Conservation (phyloP, 371 early-diverging fungal species). For the Mucor mucedo region DNA sequence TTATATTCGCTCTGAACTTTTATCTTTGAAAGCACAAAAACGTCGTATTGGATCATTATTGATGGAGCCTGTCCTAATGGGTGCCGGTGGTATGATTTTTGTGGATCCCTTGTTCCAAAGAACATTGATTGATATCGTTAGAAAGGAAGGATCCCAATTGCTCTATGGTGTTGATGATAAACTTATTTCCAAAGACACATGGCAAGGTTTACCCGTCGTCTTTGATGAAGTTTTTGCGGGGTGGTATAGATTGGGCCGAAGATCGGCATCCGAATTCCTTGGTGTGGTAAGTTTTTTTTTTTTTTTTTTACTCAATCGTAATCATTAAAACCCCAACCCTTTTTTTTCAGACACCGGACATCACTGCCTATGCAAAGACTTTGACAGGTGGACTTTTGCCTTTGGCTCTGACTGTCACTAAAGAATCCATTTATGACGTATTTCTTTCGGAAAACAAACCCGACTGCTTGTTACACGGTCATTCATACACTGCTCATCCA, state of each 20-base stretch:
- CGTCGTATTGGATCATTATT: conserved; percentile 75
- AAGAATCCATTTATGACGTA: conserved; percentile 65
- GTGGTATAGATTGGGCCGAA: conserved; percentile 74
- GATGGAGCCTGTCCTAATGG: conserved; percentile 83
- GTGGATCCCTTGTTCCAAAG: conserved; percentile 85
- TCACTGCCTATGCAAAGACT: conserved; percentile 79
- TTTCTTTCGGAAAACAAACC: conserved; percentile 72
- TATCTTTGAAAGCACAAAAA: conserved; percentile 47
- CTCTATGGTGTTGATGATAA: conserved; percentile 26
- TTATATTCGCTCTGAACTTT: conserved; percentile 55
- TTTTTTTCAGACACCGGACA: conserved; percentile 68
- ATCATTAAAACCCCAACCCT: conserved; percentile 17
- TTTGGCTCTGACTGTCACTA: conserved; percentile 74
- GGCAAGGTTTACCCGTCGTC: conserved; percentile 75
- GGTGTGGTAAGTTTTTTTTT: conserved; percentile 59
- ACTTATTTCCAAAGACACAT: conserved; percentile 28
- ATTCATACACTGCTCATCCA: conserved; percentile 88
- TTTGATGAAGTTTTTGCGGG: conserved; percentile 90
- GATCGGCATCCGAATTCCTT: conserved; percentile 68
- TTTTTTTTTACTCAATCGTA: conserved; percentile 1
- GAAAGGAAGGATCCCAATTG: conserved; percentile 53
- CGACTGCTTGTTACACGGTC: conserved; percentile 82
- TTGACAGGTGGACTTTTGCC: conserved; percentile 83
- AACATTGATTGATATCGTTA: conserved; percentile 62
- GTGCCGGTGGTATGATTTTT: conserved; percentile 87